phyloP scores from a whole-genome alignment of 2,329 filamentous ascomycete genomes.

The Xylaria multiplex region DNA sequence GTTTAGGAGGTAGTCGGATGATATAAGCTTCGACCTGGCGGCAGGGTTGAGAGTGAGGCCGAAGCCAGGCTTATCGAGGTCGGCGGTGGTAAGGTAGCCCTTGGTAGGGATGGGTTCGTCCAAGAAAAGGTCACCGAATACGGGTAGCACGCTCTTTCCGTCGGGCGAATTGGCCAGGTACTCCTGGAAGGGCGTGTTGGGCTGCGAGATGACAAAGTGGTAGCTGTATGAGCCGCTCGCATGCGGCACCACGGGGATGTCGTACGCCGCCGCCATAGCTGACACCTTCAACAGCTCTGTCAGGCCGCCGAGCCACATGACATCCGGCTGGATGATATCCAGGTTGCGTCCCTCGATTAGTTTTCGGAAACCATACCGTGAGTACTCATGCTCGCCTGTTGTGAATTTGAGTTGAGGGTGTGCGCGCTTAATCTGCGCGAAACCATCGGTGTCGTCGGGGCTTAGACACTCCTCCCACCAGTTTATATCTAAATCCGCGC shows the following conservation, averaged over 20 bases:
- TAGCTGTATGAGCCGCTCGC: slow-evolving; percentile 95
- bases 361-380: slow-evolving; percentile 93
- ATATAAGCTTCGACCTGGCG: slow-evolving; percentile 75
- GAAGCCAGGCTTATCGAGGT: slow-evolving; percentile 90
- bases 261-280: slow-evolving; percentile 89
- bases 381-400: slow-evolving; percentile 95
- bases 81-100: slow-evolving; percentile 81
- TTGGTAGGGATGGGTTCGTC: slow-evolving; percentile 90
- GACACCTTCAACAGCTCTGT: slow-evolving; percentile 91
- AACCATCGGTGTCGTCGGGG: slow-evolving; percentile 92
- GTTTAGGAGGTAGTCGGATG: slow-evolving; percentile 77
- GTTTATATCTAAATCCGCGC: slow-evolving; percentile 86
- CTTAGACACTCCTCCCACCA: slow-evolving; percentile 97
- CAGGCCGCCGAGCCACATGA: slow-evolving; percentile 96
- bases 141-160: slow-evolving; percentile 87
- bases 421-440: slow-evolving; percentile 87
- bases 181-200: slow-evolving; percentile 94
- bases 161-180: slow-evolving; percentile 94
- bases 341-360: slow-evolving; percentile 90
- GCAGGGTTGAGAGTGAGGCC: slow-evolving; percentile 86
- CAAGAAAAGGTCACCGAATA: slow-evolving; percentile 89
- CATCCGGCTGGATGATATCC: slow-evolving; percentile 93
- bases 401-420: slow-evolving; percentile 94
- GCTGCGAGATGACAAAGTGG: slow-evolving; percentile 93
- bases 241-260: slow-evolving; percentile 94